These are phyloP conservation scores for Passalora sequoiae DNA, from an alignment of 2,329 filamentous ascomycete species.

Conservation along the genomic window DNA sequence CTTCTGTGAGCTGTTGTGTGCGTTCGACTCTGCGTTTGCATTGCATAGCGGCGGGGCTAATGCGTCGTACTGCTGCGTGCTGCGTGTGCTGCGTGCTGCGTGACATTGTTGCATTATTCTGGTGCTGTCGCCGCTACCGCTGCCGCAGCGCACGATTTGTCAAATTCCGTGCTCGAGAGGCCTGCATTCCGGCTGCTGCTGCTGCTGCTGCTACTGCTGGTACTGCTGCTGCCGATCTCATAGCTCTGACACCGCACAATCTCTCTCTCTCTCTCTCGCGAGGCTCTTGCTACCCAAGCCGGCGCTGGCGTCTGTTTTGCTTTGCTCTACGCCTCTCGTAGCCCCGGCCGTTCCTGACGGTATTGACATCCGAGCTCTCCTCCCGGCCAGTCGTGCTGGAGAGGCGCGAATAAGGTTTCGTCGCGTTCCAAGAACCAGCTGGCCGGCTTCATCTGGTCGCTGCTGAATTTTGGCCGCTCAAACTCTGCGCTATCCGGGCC, in stretches of 20 bases:
- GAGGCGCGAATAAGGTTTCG: conserved; percentile 9
- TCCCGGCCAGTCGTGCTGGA: conserved; percentile 9
- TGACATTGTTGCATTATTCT: not conserved
- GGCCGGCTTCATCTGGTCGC: not conserved
- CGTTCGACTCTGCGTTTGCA: conserved; percentile 6
- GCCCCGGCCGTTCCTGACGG: conserved; percentile 1
- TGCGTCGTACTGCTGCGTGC: not conserved
- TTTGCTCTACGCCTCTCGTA: not conserved
- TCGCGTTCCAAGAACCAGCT: conserved; percentile 3
- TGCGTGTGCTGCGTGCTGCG: not conserved
- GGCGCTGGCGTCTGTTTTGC: not conserved
- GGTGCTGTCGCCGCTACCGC: no score
- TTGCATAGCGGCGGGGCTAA: not conserved
- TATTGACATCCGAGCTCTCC: not conserved
- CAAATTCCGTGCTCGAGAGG: no score
- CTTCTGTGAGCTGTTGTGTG: not conserved
- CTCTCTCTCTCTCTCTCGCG: not conserved
- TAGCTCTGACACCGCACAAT: not conserved
- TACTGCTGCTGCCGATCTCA: not conserved
- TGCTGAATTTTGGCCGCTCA: not conserved
- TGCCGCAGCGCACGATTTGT: no score
- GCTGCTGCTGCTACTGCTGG: not conserved
- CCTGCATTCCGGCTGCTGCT: no score
- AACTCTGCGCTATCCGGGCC: conserved; percentile 1
- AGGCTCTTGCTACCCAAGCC: not conserved